Percentiles rank a stretch among this genome's conserved stretches.
phyloP scores from a whole-genome alignment of 1,284 basidiomycete species.

The Fomitopsis palustris region DNA sequence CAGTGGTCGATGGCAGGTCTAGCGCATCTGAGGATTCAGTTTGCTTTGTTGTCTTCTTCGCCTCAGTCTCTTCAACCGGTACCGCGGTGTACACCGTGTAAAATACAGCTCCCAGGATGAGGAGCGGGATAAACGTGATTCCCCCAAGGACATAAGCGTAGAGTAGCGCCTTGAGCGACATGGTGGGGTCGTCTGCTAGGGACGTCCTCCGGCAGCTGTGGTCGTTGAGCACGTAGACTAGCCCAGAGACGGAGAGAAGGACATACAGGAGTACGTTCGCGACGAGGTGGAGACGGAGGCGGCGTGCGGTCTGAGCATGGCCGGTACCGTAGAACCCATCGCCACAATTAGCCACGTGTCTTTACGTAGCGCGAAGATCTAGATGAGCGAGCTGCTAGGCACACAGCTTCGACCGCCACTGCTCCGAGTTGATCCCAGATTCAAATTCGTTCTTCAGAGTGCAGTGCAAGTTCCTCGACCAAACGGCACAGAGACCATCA shows the following conservation, averaged over 20 bases:
- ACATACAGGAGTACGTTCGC: background rate
- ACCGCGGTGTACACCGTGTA: conserved; percentile 74
- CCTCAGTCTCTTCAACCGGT: conserved; percentile 43
- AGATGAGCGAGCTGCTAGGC: background rate
- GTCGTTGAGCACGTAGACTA: background rate
- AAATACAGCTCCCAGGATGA: conserved; percentile 53
- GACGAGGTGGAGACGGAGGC: conserved; percentile 5
- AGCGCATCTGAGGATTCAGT: background rate
- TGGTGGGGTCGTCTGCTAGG: conserved; percentile 21
- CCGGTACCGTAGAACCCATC: conserved; percentile 1
- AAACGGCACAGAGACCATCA: background rate
- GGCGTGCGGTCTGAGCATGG: conserved; percentile 13
- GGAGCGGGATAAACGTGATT: conserved; percentile 78
- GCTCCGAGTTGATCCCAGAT: background rate
- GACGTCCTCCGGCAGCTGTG: background rate
- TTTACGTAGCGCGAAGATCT: conserved; percentile 2
- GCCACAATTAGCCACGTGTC: conserved; percentile 5
- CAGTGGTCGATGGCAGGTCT: conserved; percentile 23
- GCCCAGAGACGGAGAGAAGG: background rate
- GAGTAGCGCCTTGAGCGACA: conserved; percentile 64
- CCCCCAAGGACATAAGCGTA: conserved; percentile 88
- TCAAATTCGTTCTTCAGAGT: too few species aligned
- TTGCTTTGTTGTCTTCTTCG: conserved; percentile 13
- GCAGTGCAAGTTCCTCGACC: background rate
- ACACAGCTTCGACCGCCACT: background rate